Evolutionary conservation across 139 green algal species (phyloP), one percentile per base, ranked within the genome.

Genomic region (Coelastrella sp.): DNA sequence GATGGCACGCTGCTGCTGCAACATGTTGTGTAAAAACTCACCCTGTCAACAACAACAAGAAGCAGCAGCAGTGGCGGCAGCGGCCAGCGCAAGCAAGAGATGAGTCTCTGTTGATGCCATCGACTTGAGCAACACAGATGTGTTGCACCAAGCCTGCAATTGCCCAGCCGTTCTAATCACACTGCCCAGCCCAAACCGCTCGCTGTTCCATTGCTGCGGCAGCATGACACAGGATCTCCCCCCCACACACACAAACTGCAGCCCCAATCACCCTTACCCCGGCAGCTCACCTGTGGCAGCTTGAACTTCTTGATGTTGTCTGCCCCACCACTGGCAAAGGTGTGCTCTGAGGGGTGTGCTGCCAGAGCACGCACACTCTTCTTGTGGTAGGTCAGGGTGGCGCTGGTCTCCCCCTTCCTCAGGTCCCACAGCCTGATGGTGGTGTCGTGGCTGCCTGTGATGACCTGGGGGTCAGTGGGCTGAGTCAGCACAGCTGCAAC

Each of bases 221-320:
- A 72, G 35, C 63, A 72, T 72, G 12, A 72, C 63, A 72, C 35
- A 49, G 35, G 35, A 1, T 49, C 35, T 3, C 35, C 35, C 35
- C 35, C 35, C 35, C 66, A n/a, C n/a, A n/a, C n/a, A n/a, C n/a
- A n/a, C 17, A 19, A 20, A 1, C 17, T 75, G 35, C 35, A 49
- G 35, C 35, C 35, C 35, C 35, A 49, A 49, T 49, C 35, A 49
- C 35, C 35, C 35, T n/a, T n/a, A n/a, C n/a, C 12, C 4, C 1
- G 12, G 63, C 5, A 25, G 59, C 83, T 83, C 25, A 90, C 85
- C 0, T 74, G 27, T 9, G 85, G 85, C 87, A 91, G 76, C 78
- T 91, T 91, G 93, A 97, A 99, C 96, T 99, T 99, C 94, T 99
- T 99, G 87, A 99, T 97, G 95, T 99, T 99, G 93, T 99, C 98